phyloP scores from a whole-genome alignment of 257 asterid species.

The Jasminum sambac region DNA sequence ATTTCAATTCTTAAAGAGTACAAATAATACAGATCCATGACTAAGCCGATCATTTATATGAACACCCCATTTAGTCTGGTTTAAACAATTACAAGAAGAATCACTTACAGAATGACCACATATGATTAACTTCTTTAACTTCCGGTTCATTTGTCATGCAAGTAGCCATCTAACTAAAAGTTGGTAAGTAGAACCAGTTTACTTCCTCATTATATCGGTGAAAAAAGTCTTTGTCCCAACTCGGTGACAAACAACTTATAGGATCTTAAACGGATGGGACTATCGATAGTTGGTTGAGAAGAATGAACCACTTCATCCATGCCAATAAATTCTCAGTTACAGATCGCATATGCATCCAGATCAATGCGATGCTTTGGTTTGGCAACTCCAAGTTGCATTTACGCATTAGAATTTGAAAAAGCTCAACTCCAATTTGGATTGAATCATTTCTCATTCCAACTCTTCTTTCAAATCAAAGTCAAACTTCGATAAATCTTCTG shows the following conservation, averaged over 20 bases:
- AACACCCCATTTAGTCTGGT: not conserved
- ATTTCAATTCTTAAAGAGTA: not conserved
- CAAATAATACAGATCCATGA: not conserved
- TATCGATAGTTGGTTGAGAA: not conserved
- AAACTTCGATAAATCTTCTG: not conserved
- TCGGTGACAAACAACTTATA: not conserved
- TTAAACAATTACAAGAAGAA: not conserved
- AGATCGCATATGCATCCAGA: not conserved
- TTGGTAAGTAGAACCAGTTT: not conserved
- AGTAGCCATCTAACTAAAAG: not conserved
- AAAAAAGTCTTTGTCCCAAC: not conserved
- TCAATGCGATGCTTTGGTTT: not conserved
- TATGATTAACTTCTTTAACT: not conserved
- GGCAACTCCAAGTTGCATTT: constrained; percentile 9
- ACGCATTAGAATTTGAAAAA: constrained; percentile 3
- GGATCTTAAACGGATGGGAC: not conserved
- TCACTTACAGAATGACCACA: not conserved
- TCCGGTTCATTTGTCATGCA: constrained; percentile 2
- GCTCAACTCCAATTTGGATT: not conserved
- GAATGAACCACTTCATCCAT: not conserved
- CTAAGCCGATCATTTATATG: not conserved
- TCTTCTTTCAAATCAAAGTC: not conserved
- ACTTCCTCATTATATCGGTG: not conserved
- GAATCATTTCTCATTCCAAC: not conserved
- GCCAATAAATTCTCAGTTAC: not conserved